A percentile compares a stretch with the other conserved stretches of the same genome.
Conservation (phyloP, 192 early-diverging fungal genomes). For the Podila clonocystis region DNA sequence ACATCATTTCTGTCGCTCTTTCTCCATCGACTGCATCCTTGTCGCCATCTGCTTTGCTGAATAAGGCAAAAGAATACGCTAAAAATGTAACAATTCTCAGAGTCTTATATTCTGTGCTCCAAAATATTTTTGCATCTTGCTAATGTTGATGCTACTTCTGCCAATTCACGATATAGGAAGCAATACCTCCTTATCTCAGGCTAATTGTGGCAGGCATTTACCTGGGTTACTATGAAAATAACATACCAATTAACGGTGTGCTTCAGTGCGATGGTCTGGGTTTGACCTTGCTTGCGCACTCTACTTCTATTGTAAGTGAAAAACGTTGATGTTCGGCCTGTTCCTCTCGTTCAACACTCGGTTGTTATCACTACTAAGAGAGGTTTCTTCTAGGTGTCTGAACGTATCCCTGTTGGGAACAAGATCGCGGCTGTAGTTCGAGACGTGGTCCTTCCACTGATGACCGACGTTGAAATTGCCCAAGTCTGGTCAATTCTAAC, state of each 20-base stretch:
- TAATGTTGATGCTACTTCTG: no score
- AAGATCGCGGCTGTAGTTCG: neutral
- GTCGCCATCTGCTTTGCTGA: neutral
- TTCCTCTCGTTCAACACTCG: no score
- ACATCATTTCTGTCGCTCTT: slow-evolving; percentile 4
- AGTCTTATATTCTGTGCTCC: neutral
- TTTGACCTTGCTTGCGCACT: neutral
- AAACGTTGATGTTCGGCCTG: neutral
- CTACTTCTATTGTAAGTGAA: slow-evolving; percentile 2
- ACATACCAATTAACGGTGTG: neutral
- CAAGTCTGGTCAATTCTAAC: neutral
- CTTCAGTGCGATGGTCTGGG: neutral
- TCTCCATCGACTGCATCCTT: neutral
- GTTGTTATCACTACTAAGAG: no score
- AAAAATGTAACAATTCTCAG: neutral
- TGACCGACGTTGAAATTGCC: slow-evolving; percentile 5
- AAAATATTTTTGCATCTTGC: no score
- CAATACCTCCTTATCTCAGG: slow-evolving; percentile 8
- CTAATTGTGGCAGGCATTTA: neutral
- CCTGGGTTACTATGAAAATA: neutral
- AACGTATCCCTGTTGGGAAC: slow-evolving; percentile 1
- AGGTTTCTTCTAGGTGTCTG: neutral
- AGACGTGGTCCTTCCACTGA: neutral
- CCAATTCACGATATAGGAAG: neutral
- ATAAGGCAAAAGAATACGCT: neutral